A percentile compares a stretch with the other conserved stretches of the same genome.
phyloP scores from a whole-genome alignment of 176 grass and related monocot genomes.

The maize (Zea mays) region DNA sequence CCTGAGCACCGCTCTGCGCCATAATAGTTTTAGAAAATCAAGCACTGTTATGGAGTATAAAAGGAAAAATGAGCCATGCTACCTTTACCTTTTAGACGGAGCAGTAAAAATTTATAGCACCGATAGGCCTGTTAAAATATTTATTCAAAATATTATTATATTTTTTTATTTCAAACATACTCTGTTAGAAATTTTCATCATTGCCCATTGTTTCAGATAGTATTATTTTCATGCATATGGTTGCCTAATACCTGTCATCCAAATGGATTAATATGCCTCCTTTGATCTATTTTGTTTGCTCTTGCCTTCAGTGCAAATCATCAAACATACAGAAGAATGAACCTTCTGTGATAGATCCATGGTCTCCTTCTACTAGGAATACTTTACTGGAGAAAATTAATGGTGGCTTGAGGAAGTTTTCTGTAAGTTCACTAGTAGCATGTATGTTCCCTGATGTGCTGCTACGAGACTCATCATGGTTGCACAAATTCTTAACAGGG shows the following conservation, averaged over 20 bases:
- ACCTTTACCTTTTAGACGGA: neutral
- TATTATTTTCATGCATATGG: constrained; percentile 26
- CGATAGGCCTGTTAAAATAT: constrained; percentile 18
- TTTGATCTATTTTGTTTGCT: constrained; percentile 16
- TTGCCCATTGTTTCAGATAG: constrained; percentile 6
- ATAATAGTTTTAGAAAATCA: neutral
- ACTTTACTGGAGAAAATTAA: constrained; percentile 59
- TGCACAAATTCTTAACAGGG: constrained; percentile 61
- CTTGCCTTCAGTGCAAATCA: constrained; percentile 43
- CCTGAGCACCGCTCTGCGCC: too few relatives aligned
- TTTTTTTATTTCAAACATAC: constrained; percentile 19
- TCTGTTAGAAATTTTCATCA: neutral
- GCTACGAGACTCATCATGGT: constrained; percentile 16
- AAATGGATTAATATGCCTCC: neutral
- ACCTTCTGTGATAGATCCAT: constrained; percentile 59
- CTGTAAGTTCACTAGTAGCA: constrained; percentile 46
- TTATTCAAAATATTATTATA: neutral
- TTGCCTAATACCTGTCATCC: constrained; percentile 16
- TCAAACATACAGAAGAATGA: constrained; percentile 51
- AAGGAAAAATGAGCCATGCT: neutral
- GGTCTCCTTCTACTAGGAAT: constrained; percentile 58
- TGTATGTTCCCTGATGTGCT: constrained; percentile 9
- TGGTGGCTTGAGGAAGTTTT: constrained; percentile 55
- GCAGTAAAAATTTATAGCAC: neutral
- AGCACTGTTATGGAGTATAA: constrained; percentile 1